A percentile compares a stretch with the other conserved stretches of the same genome.
Evolutionary conservation across 306 rosid species (phyloP).

Genomic region (Rosa rugosa): DNA sequence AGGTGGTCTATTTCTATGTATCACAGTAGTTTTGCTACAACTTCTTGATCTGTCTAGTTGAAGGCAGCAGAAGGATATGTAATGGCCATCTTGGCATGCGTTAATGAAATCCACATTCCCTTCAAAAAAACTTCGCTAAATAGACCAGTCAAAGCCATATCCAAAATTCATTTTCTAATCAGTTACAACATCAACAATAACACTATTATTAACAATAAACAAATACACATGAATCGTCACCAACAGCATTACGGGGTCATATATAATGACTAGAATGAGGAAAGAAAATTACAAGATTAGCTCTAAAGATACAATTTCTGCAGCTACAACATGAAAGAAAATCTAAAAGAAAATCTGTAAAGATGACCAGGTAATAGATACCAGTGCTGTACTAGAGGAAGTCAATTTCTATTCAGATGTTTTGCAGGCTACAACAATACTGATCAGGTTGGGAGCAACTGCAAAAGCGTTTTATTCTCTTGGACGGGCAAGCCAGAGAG

Average conservation of each 20-base stretch:
- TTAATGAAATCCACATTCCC: too few species aligned
- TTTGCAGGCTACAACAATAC: conserved; percentile 20
- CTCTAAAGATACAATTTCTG: conserved; percentile 11
- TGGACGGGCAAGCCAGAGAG: conserved; percentile 98
- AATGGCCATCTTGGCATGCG: too few species aligned
- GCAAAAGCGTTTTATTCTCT: conserved; percentile 49
- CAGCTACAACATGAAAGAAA: not conserved
- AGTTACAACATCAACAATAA: conserved; percentile 1
- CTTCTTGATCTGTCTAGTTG: too few species aligned
- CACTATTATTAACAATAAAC: conserved; percentile 19
- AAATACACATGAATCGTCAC: conserved; percentile 2
- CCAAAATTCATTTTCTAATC: conserved; percentile 10
- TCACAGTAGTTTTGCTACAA: too few species aligned
- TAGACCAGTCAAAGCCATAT: not conserved
- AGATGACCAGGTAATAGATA: conserved; percentile 2
- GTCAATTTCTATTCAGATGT: conserved; percentile 16
- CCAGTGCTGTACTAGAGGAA: conserved; percentile 21
- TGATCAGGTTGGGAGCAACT: conserved; percentile 12
- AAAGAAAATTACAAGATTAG: conserved; percentile 9
- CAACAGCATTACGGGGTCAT: not conserved
- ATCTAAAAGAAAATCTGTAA: conserved; percentile 12
- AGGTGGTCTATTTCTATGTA: too few species aligned
- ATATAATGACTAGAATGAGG: not conserved
- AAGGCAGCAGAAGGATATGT: too few species aligned
- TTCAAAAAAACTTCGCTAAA: not conserved